Base-by-base conservation (phyloP, 176 grass and related monocot genomes). In the Cymbopogon citratus region DNA sequence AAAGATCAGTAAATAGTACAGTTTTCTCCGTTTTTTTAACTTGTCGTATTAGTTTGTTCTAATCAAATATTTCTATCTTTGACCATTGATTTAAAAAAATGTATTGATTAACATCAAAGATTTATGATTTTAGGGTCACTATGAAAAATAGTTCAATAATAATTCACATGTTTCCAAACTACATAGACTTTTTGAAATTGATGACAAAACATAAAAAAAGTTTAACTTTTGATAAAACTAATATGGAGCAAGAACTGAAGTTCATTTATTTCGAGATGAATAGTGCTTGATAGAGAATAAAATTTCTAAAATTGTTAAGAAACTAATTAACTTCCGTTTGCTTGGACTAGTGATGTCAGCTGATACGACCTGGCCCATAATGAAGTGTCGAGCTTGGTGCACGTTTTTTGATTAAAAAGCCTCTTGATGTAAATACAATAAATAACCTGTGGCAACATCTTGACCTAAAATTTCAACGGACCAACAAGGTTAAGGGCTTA, bases 401-500 rank as follows among this genome's bases (percentile, higher is more conserved):
- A 36, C 39, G 36, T 14, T 76, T 76, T 57, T 87, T 87, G 71
- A 48, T 81, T 19, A 81, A 81, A 36, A 81, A 87, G 24, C 85
- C 85, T 9, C 23, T 81, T 27, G 78, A 76, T 24, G 16, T n/a
- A 31, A 57, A 34, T 60, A 39, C 35, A 7, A 59, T 81, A 28
- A 26, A 75, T 5, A 81, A 76, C 48, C 29, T 65, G n/a, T 78
- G 76, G 76, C 76, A 87, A 38, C 63, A 87, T 65, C 60, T 81
- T 23, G 80, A 73, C 2, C 40, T 5, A 6, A 72, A 72, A 62
- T 5, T 62, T 61, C 9, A 24, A 11, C 2, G 69, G 5, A 48
- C 24, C 7, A 19, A 82, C 19, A 73, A 73, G 69, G 74, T 83
- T 15, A 64, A 64, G 2, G 19, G 35, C 1, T 65, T 74, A 12